A percentile compares a stretch with the other conserved stretches of the same genome.
These are phyloP conservation scores for Sclerotinia spermophila DNA, from an alignment of 2,329 filamentous ascomycete species.

Conservation along the genomic window DNA sequence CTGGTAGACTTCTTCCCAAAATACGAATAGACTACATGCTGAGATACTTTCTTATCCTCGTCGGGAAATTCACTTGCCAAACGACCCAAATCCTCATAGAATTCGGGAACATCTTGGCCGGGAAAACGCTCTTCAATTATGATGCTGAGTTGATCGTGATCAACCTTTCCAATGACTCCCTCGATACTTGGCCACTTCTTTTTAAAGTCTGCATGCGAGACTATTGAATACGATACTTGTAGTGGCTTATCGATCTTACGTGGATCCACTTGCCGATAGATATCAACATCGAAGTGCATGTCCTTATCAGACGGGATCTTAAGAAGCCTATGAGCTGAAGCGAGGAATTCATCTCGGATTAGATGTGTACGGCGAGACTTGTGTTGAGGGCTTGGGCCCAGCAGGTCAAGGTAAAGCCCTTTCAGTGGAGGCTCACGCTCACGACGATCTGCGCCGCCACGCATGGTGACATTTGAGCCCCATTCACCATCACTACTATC, in stretches of 20 bases:
- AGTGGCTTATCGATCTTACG: slow-evolving; percentile 8
- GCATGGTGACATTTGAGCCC: slow-evolving; percentile 7
- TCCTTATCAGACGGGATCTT: not conserved
- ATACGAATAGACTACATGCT: slow-evolving; percentile 7
- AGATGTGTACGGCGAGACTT: slow-evolving; percentile 4
- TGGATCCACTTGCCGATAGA: slow-evolving; percentile 7
- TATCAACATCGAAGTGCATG: slow-evolving; percentile 1
- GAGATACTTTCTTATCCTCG: not conserved
- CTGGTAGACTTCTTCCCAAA: slow-evolving; percentile 1
- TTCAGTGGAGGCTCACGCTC: not conserved
- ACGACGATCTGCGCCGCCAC: slow-evolving; percentile 1
- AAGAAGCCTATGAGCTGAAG: slow-evolving; percentile 4
- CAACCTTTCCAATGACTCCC: slow-evolving; percentile 1
- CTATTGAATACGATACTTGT: not conserved
- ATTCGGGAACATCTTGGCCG: not conserved
- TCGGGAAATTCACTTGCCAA: slow-evolving; percentile 5
- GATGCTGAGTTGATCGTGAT: slow-evolving; percentile 14
- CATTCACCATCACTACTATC: not conserved
- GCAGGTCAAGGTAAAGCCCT: not conserved
- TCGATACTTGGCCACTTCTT: not conserved
- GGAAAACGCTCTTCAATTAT: slow-evolving; percentile 6
- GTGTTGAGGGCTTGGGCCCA: not conserved
- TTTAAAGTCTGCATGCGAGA: not conserved
- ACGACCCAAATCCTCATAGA: not conserved
- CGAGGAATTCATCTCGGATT: not conserved